Base-by-base conservation (phyloP, 139 green algal genomes). In the Astrephomene gubernaculifera region DNA sequence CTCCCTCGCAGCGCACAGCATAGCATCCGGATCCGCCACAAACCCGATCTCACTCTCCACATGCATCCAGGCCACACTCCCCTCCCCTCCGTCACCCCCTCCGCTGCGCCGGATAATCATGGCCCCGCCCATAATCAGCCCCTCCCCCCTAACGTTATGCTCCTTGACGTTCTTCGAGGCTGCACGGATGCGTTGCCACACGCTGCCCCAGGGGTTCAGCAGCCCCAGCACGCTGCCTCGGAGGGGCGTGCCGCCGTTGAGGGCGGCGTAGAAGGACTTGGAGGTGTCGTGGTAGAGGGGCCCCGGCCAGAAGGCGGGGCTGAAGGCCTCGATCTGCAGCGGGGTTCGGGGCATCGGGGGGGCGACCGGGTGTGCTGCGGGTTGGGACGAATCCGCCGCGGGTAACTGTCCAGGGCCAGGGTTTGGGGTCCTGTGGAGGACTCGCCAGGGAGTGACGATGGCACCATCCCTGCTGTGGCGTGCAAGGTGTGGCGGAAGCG, bases 91-190 rank as follows among this genome's bases (percentile, higher is more conserved):
- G 17, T n/a, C 17, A 22, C 25, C 12, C 12, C 49, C 49, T 12
- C 49, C 49, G 29, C 43, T 44, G 29, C 10, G 1, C 31, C 45
- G 71, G 2, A 80, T 25, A 19, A 80, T 4, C 44, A 80, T 33
- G 21, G 49, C 45, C 12, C 71, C 71, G 31, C 71, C 71, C 45
- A 65, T 80, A 45, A 31, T 80, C 19, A 65, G 31, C 4, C 71
- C 71, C 0, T 80, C 71, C 22, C 71, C 71, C n/a, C 25, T 19
- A n/a, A 80, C 4, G 71, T 80, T 80, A 33, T 80, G 71, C 45
- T 80, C 31, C 71, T 80, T 64, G 21, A 80, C 71, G 33, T 27
- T 27, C 22, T 9, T 33, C 1, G 0, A 0, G 1, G 71, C 71
- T 6, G 44, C 45, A 8, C 71, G 71, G 44, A 80, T 80, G 31